These are phyloP conservation scores for Lasiodiplodia gonubiensis DNA, from an alignment of 2,329 filamentous ascomycete species.

Conservation along the genomic window DNA sequence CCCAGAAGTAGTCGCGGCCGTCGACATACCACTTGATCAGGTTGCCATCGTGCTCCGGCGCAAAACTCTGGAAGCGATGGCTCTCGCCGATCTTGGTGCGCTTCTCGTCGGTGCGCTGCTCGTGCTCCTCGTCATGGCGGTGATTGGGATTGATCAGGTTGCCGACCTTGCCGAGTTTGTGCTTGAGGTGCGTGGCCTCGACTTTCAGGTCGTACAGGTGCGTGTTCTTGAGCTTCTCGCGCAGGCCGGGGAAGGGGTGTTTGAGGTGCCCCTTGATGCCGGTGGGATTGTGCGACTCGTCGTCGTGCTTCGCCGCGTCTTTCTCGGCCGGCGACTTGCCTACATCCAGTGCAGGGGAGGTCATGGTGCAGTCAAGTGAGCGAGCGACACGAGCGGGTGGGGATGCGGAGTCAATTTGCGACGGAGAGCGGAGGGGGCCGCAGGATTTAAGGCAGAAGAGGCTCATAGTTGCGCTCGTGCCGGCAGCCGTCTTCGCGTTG, in stretches of 20 bases:
- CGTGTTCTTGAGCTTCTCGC: conserved; percentile 54
- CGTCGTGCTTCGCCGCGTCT: conserved; percentile 17
- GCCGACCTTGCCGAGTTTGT: conserved; percentile 67
- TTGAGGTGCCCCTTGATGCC: conserved; percentile 34
- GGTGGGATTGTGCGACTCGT: conserved; percentile 24
- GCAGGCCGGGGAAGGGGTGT: conserved; percentile 48
- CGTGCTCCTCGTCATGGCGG: conserved; percentile 92
- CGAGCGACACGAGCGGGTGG: neutral
- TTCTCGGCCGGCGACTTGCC: neutral
- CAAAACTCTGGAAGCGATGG: conserved; percentile 88
- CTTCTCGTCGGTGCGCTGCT: conserved; percentile 82
- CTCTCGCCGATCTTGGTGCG: conserved; percentile 71
- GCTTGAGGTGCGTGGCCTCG: conserved; percentile 63
- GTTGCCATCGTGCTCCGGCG: conserved; percentile 84
- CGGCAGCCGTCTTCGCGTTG: conserved; percentile 1
- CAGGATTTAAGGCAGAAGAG: conserved; percentile 8
- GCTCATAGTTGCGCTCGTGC: conserved; percentile 1
- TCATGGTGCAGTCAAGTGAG: conserved; percentile 14
- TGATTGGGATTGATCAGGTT: conserved; percentile 84
- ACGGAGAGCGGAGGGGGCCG: neutral
- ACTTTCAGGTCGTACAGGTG: conserved; percentile 58
- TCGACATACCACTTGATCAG: conserved; percentile 97
- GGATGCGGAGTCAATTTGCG: conserved; percentile 7
- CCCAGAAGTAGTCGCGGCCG: conserved; percentile 91
- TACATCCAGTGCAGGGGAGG: conserved; percentile 10